Percentiles rank a stretch among this genome's conserved stretches.
These are phyloP conservation scores for Volvox africanus DNA, from an alignment of 139 green algal species.

Conservation along the genomic window DNA sequence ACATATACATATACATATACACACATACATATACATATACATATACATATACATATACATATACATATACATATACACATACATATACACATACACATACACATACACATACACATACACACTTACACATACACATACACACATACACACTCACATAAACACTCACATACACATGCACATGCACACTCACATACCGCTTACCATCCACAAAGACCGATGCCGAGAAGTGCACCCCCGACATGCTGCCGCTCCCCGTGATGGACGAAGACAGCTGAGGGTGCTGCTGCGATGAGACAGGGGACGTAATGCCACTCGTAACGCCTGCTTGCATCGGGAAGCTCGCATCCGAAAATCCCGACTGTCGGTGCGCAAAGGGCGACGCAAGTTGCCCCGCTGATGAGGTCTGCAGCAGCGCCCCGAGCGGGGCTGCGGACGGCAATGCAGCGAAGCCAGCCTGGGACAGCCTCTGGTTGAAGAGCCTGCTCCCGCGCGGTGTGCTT, in stretches of 20 bases:
- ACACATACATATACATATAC: background rate
- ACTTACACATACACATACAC: too few species aligned
- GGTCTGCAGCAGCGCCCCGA: background rate
- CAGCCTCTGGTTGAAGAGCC: background rate
- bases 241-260: background rate
- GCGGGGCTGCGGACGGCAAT: background rate
- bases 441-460: background rate
- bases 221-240: conserved; percentile 31
- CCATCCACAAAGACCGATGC: conserved; percentile 16
- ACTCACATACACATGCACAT: too few species aligned
- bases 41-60: too few species aligned
- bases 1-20: too few species aligned
- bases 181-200: too few species aligned
- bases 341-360: background rate
- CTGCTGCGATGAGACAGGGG: background rate
- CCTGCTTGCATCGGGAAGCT: background rate
- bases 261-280: background rate
- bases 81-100: too few species aligned
- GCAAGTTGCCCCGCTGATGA: background rate
- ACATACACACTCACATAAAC: too few species aligned
- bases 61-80: too few species aligned
- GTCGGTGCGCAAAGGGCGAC: conserved; percentile 5
- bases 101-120: too few species aligned
- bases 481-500: background rate
- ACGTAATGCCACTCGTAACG: background rate